Percentiles rank a stretch among this genome's conserved stretches.
phyloP scores from a whole-genome alignment of 306 rosid genomes.

The Astragalus membranaceus region DNA sequence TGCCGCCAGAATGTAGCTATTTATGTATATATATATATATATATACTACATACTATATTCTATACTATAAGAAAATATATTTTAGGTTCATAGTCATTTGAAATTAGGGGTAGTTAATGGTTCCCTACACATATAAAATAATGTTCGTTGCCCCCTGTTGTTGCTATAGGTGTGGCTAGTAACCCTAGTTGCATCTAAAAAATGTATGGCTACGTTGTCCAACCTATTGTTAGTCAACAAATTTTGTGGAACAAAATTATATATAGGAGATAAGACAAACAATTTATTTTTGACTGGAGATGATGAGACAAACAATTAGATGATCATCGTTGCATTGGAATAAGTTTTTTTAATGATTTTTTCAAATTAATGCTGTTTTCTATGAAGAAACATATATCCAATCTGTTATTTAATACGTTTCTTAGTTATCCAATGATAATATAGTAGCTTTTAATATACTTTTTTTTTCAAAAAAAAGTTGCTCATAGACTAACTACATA shows the following conservation, averaged over 20 bases:
- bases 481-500: too few relatives aligned
- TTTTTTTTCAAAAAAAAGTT: too few relatives aligned
- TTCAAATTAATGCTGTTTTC: neutral
- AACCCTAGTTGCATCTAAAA: neutral
- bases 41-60: neutral
- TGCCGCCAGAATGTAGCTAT: constrained; percentile 1
- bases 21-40: neutral
- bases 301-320: neutral
- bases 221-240: neutral
- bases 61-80: too few relatives aligned
- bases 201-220: too few relatives aligned
- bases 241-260: neutral
- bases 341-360: neutral
- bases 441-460: neutral
- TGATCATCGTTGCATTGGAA: neutral
- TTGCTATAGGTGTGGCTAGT: neutral
- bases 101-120: neutral
- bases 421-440: neutral
- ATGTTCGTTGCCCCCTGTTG: neutral
- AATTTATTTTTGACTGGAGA: too few relatives aligned
- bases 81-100: neutral
- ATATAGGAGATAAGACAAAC: neutral
- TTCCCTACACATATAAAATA: neutral
- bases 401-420: neutral
- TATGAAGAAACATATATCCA: neutral